A percentile compares a stretch with the other conserved stretches of the same genome.
phyloP scores from a whole-genome alignment of 352 stramenopile genomes.

The Thalassiosira sp. region DNA sequence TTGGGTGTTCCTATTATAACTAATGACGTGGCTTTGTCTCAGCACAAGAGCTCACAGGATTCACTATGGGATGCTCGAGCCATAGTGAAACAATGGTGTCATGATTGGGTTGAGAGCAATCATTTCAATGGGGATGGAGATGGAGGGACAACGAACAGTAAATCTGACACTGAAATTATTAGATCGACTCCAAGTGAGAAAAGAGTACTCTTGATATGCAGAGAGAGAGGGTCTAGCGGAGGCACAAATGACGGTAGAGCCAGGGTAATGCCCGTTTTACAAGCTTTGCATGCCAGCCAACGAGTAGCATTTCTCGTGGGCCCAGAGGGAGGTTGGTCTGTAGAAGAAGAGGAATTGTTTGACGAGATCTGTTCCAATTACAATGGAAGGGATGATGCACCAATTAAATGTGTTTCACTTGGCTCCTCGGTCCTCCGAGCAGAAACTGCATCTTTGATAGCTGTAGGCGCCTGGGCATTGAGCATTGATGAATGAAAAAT shows the following conservation, averaged over 20 bases:
- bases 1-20: conserved; percentile 57
- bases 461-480: conserved; percentile 52
- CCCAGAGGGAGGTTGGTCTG: conserved; percentile 79
- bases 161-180: too few relatives aligned
- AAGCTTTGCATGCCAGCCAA: conserved; percentile 32
- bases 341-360: conserved; percentile 60
- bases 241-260: not conserved
- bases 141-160: not conserved
- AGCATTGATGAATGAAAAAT: conserved; percentile 15
- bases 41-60: not conserved
- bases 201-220: conserved; percentile 64
- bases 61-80: conserved; percentile 28
- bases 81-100: conserved; percentile 37
- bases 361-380: conserved; percentile 37
- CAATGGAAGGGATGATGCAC: conserved; percentile 3
- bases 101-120: conserved; percentile 16
- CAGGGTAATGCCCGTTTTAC: conserved; percentile 36
- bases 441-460: conserved; percentile 71
- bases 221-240: conserved; percentile 51
- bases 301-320: conserved; percentile 61
- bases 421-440: conserved; percentile 61
- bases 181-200: not conserved
- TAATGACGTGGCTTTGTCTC: conserved; percentile 8
- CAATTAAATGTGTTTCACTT: conserved; percentile 66
- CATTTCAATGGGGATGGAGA: not conserved